Base-by-base conservation (phyloP, 495 filamentous ascomycete species). In the Lophiostoma macrostomum region DNA sequence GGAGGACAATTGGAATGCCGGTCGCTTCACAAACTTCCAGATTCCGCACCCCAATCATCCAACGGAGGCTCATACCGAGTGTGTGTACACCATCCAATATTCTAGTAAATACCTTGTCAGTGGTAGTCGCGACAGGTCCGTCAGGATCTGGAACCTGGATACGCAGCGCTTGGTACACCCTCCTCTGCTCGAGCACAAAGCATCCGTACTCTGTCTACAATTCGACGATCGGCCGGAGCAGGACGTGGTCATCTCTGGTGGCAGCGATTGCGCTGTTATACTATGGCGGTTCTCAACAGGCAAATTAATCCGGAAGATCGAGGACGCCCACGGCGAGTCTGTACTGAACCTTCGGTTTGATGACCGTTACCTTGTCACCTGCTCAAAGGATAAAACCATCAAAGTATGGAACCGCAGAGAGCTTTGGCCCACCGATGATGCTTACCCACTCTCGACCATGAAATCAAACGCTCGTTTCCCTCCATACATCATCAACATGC, bases 301-400 rank as follows among this genome's bases (percentile, higher is more conserved):
- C 0, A 69, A 88, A 57, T 78, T 84, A 40, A 69, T 97, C 14
- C 83, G 88, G 60, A 79, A 80, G 42, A 79, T 97, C 5, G 65
- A 70, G 4, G 72, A 79, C 24, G 94, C 94, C 0, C 93, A 99
- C 64, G 69, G 74, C 14, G 91, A 99, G 67, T 91, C 90, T 0
- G 89, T 99, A 1, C 72, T 99, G n/a, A 97, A 97, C 64, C 82
- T 99, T 41, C 82, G 86, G 57, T 99, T 97, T 65, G 90, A 96
- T 60, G 80, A 88, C 54, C 80, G 87, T 5, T 94, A 89, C 58
- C 76, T 99, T 18, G 88, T 97, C 6, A 99, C 93, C 0, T 96
- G 93, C 67, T 96, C 90, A 44, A 99, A 97, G 64, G 93, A 99
- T 68, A 91, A 91, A 62, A 83, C 86, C 0, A 93, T 99, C 71